A percentile compares a stretch with the other conserved stretches of the same genome.
Conservation (phyloP, 495 filamentous ascomycete genomes). For the Tuber borchii region DNA sequence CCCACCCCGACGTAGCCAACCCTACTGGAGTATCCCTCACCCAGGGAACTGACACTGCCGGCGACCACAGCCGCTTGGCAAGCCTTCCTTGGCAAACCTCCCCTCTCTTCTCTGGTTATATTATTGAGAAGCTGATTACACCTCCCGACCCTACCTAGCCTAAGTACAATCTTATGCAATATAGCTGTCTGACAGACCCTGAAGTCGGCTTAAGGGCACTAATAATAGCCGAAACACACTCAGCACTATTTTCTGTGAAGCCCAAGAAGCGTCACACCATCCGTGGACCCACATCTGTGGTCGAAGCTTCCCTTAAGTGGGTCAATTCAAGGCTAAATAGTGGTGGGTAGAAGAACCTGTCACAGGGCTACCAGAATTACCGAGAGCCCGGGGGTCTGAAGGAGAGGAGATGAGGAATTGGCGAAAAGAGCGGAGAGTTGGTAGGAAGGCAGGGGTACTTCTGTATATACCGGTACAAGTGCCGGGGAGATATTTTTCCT, state of each 20-base stretch:
- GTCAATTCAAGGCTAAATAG: background rate
- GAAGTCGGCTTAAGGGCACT: background rate
- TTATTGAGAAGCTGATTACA: background rate
- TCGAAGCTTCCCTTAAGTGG: background rate
- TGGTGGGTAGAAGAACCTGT: background rate
- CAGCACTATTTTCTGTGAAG: background rate
- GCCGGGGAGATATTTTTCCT: too few relatives aligned
- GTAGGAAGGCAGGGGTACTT: background rate
- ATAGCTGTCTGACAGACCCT: background rate
- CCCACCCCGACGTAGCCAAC: background rate
- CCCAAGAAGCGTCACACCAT: background rate
- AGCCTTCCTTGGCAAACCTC: background rate
- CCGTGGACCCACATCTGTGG: background rate
- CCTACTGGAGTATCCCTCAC: background rate
- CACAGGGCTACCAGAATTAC: background rate
- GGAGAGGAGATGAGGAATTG: background rate
- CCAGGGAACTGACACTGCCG: background rate
- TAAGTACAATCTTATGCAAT: background rate
- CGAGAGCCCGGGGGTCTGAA: background rate
- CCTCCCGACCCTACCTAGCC: background rate
- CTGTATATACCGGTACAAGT: background rate
- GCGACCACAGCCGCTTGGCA: too few relatives aligned
- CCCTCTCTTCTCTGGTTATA: background rate
- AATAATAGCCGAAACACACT: background rate
- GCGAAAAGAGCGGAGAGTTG: background rate